A percentile compares a stretch with the other conserved stretches of the same genome.
Conservation (phyloP, 805 yeast genomes). For the Wickerhamomyces rabaulensis region DNA sequence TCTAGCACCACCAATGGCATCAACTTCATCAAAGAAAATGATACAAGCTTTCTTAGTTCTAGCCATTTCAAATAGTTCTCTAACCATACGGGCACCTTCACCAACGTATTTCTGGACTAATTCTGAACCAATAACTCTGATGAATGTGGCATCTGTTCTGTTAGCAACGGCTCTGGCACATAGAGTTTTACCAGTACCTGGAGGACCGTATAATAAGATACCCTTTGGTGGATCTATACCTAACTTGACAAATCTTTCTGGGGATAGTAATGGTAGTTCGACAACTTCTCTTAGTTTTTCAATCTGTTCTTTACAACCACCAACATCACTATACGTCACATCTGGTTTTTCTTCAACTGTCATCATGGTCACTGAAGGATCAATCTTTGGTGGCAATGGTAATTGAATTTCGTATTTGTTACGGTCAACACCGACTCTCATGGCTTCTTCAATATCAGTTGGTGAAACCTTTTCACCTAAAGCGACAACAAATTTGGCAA, state of each 20-base stretch:
- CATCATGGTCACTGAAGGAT: constrained; percentile 99
- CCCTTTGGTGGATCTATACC: constrained; percentile 99
- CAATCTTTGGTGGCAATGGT: constrained; percentile 96
- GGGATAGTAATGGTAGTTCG: constrained; percentile 87
- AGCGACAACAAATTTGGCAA: constrained; percentile 96
- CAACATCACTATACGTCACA: constrained; percentile 96
- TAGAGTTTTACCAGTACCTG: constrained; percentile 97
- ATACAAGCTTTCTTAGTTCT: constrained; percentile 97
- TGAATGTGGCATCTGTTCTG: constrained; percentile 98
- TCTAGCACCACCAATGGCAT: constrained; percentile 99
- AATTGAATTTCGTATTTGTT: constrained; percentile 94
- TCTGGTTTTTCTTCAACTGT: constrained; percentile 99
- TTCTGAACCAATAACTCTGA: constrained; percentile 97
- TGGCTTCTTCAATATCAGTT: constrained; percentile 98
- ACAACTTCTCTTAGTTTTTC: constrained; percentile 96
- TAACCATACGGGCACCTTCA: constrained; percentile 99
- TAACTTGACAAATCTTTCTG: constrained; percentile 92
- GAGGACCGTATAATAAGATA: constrained; percentile 92
- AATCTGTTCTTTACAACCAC: constrained; percentile 98
- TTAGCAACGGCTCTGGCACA: constrained; percentile 99
- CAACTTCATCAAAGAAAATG: constrained; percentile 96
- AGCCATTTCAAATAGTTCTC: constrained; percentile 98
- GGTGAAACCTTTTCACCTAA: constrained; percentile 96
- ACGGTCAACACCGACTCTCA: constrained; percentile 99
- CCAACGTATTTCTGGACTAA: constrained; percentile 98